Percentiles rank a stretch among this genome's conserved stretches.
phyloP scores from a whole-genome alignment of 2,329 filamentous ascomycete species.

The Neofusicoccum laricinum region DNA sequence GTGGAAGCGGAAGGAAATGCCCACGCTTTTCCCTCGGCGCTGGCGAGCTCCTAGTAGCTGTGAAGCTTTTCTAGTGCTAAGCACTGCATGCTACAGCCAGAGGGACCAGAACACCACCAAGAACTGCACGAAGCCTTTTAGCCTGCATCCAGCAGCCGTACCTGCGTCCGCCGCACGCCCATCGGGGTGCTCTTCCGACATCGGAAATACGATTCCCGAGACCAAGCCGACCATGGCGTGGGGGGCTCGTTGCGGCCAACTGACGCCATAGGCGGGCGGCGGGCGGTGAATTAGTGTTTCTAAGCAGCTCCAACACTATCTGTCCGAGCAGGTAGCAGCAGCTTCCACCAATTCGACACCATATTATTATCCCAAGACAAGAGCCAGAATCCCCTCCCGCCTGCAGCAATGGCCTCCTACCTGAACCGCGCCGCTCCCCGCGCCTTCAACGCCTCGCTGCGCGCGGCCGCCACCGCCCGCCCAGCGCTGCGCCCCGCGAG shows the following conservation, averaged over 20 bases:
- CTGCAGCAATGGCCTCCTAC: constrained; percentile 31
- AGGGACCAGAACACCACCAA: not conserved
- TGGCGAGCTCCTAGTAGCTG: no score
- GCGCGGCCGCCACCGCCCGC: constrained; percentile 24
- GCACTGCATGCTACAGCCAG: not conserved
- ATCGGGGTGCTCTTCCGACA: not conserved
- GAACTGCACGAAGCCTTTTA: not conserved
- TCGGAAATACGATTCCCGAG: constrained; percentile 3
- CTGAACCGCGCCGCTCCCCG: constrained; percentile 34
- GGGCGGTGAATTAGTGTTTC: constrained; percentile 1
- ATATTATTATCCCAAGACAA: not conserved
- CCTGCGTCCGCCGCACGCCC: not conserved
- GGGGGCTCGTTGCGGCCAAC: not conserved
- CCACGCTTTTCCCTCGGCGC: no score
- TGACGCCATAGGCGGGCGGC: constrained; percentile 11
- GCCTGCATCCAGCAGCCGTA: not conserved
- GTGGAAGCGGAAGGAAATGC: no score
- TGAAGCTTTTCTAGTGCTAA: no score
- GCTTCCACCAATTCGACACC: not conserved
- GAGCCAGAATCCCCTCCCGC: not conserved
- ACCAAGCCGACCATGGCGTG: not conserved
- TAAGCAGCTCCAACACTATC: not conserved
- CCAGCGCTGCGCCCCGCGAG: constrained; percentile 21
- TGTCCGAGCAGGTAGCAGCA: not conserved
- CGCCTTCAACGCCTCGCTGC: constrained; percentile 26